Evolutionary conservation across 495 filamentous ascomycete genomes (phyloP), one percentile per base, ranked within the genome.

Genomic region (Pyronema omphalodes): DNA sequence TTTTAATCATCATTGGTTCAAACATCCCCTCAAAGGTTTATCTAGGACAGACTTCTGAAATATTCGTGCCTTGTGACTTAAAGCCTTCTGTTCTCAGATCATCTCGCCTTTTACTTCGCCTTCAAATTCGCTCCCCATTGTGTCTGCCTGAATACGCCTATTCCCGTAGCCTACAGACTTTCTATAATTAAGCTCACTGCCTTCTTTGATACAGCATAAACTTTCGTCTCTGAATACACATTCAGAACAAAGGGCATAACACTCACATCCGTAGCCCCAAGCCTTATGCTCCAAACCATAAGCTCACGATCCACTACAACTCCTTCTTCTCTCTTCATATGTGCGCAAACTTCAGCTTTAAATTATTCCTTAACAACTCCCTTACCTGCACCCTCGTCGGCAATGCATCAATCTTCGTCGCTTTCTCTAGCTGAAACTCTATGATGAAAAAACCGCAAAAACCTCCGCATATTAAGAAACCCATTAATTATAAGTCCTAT

Each of bases 201-300:
- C 64, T 69, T 73, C 58, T 82, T 77, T 1, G 76, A 77, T 55
- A 82, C 60, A 0, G 76, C 77, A 61, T 82, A 83, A 4, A 79
- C 65, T 0, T 70, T 75, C 1, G 72, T 63, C 34, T 69, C 68
- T 15, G 72, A 67, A 66, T 81, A 74, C 1, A 70, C 71, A n/a
- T 69, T 66, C 4, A 75, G 67, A 23, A 79, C 69, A 51, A 81
- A 57, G 4, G 79, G 78, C 33, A 80, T 63, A 11, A 81, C 63
- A 15, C 72, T 74, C 3, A 76, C 76, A 62, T 79, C 76, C 3
- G 74, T 65, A 0, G 76, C 67, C 3, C 75, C 66, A n/a, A 80
- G 54, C 52, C 71, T 58, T 1, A 66, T 67, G 0, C 74, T 74
- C 57, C 76, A 74, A 0, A 77, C 73, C 48, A 56, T 63, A 41